Conservation (phyloP, 768 basidiomycete genomes). For the Antrodiella citrinella region DNA sequence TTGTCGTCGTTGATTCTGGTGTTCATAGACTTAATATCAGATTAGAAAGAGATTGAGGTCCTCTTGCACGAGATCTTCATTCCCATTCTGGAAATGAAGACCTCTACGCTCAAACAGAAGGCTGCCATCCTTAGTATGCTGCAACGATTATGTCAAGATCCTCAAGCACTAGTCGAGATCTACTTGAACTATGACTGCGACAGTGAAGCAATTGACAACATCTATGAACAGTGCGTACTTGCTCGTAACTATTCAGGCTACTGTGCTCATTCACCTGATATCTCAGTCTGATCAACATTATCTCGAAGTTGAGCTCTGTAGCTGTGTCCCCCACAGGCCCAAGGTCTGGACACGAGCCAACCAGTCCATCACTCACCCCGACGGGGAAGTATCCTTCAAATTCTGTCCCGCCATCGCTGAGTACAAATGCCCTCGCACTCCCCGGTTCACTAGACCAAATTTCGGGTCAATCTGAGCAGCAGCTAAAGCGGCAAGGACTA, state of each 20-base stretch:
- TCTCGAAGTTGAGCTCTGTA: slow-evolving; percentile 51
- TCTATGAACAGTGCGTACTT: slow-evolving; percentile 81
- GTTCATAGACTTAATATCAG: slow-evolving; percentile 9
- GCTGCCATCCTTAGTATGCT: slow-evolving; percentile 86
- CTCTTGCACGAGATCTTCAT: slow-evolving; percentile 98
- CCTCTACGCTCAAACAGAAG: slow-evolving; percentile 92
- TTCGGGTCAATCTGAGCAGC: slow-evolving; percentile 67
- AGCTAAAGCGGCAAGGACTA: slow-evolving; percentile 85
- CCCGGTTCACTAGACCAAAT: slow-evolving; percentile 64
- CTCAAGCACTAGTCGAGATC: slow-evolving; percentile 94
- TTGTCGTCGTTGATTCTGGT: slow-evolving; percentile 1
- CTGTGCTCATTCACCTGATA: not conserved
- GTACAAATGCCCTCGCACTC: slow-evolving; percentile 54
- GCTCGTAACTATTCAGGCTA: too few relatives aligned
- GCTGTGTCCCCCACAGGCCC: slow-evolving; percentile 14
- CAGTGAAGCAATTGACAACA: slow-evolving; percentile 88
- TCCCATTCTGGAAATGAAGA: slow-evolving; percentile 96
- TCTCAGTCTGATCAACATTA: slow-evolving; percentile 82
- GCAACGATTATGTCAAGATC: slow-evolving; percentile 84
- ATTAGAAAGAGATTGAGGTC: slow-evolving; percentile 97
- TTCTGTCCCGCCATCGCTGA: slow-evolving; percentile 54
- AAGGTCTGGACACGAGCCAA: slow-evolving; percentile 56
- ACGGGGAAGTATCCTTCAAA: slow-evolving; percentile 36
- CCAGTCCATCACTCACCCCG: slow-evolving; percentile 53
- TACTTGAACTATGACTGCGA: slow-evolving; percentile 99